These are phyloP conservation scores for Aspergillus neotritici DNA, from an alignment of 2,329 filamentous ascomycete species.

Conservation along the genomic window DNA sequence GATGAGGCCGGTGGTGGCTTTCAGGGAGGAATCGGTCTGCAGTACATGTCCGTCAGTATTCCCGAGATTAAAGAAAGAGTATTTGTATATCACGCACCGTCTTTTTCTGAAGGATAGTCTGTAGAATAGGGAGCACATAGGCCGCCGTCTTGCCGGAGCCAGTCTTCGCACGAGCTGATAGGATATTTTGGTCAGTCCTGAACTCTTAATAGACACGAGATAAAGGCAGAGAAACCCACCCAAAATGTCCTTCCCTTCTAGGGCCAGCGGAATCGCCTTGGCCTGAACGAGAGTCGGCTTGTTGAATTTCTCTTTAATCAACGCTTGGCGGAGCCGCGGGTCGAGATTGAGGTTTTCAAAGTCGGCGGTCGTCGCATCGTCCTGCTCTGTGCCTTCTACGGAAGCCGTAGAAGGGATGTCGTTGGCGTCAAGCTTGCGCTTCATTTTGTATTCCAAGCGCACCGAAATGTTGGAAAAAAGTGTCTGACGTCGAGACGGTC, in stretches of 20 bases:
- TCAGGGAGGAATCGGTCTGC: constrained; percentile 34
- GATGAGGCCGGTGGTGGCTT: constrained; percentile 67
- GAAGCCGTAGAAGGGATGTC: constrained; percentile 40
- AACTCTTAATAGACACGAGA: too few relatives aligned
- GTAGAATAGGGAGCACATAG: constrained; percentile 83
- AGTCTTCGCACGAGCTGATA: constrained; percentile 75
- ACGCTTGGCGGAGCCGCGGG: constrained; percentile 74
- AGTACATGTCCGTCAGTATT: constrained; percentile 1
- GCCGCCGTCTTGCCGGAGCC: constrained; percentile 97
- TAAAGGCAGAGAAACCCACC: constrained; percentile 31
- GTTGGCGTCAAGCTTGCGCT: constrained; percentile 46
- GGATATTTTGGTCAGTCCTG: constrained; percentile 13
- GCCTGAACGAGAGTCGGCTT: constrained; percentile 85
- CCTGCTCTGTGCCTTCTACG: constrained; percentile 20
- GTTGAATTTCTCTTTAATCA: constrained; percentile 76
- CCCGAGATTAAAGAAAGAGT: background rate
- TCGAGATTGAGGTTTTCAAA: constrained; percentile 80
- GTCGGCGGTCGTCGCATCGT: constrained; percentile 39
- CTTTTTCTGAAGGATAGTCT: constrained; percentile 76
- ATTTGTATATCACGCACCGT: constrained; percentile 40
- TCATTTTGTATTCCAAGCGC: constrained; percentile 32
- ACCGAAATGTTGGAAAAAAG: too few relatives aligned
- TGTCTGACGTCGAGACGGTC: constrained; percentile 1
- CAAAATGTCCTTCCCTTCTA: constrained; percentile 83
- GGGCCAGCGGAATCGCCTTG: constrained; percentile 77